Conservation (phyloP, 352 stramenopile genomes). For the Phytophthora foliorum region DNA sequence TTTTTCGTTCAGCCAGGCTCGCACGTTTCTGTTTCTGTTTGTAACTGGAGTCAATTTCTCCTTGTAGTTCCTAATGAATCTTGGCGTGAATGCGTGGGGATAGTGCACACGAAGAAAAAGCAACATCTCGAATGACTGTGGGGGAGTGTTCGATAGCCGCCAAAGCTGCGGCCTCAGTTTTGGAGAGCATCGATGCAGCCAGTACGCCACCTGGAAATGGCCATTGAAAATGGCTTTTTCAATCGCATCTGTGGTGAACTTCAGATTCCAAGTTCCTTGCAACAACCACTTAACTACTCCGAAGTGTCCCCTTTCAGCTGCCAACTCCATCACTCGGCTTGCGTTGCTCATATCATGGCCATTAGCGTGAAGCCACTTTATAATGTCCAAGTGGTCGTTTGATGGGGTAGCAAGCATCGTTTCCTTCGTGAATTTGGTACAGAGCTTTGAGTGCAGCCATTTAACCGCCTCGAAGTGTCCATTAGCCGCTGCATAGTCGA, state of each 20-base stretch:
- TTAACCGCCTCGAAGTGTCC: not conserved
- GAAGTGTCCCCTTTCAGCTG: not conserved
- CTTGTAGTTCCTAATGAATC: not conserved
- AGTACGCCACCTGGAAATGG: not conserved
- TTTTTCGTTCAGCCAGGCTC: not conserved
- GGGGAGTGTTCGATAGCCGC: not conserved
- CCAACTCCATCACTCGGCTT: not conserved
- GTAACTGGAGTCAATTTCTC: not conserved
- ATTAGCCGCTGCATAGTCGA: not conserved
- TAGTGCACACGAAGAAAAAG: not conserved
- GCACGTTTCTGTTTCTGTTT: not conserved
- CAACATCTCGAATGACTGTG: not conserved
- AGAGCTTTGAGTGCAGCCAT: not conserved
- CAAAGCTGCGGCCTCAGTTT: not conserved
- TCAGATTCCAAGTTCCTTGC: not conserved
- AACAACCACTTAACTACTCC: conserved; percentile 2
- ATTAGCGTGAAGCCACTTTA: conserved; percentile 1
- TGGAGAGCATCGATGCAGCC: not conserved
- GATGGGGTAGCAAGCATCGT: not conserved
- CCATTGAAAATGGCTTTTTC: not conserved
- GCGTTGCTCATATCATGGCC: no score
- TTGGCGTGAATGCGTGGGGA: not conserved
- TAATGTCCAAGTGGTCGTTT: not conserved
- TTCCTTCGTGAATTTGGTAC: not conserved
- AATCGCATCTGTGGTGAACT: not conserved